A percentile compares a stretch with the other conserved stretches of the same genome.
These are phyloP conservation scores for Catenaria anguillulae DNA, from an alignment of 371 early-diverging fungal species.

Conservation along the genomic window DNA sequence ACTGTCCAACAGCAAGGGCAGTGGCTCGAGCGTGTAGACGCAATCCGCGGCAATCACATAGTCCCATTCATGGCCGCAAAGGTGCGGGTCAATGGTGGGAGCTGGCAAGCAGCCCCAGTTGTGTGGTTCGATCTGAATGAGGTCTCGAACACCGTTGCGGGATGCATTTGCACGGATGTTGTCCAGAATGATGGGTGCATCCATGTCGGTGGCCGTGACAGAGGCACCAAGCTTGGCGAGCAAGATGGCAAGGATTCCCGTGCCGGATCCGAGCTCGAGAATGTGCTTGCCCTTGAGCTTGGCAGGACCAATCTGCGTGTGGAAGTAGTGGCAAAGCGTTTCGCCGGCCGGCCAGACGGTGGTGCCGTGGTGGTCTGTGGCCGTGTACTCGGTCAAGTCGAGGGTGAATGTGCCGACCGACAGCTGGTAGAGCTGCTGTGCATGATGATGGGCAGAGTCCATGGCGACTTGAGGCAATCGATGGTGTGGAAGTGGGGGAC, in stretches of 20 bases:
- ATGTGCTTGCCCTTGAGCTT: neutral
- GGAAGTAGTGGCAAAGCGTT: neutral
- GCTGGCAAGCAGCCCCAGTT: neutral
- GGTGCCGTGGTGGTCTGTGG: constrained; percentile 5
- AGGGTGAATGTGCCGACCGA: neutral
- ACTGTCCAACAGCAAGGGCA: neutral
- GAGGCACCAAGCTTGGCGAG: neutral
- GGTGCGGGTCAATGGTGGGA: neutral
- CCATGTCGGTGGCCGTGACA: constrained; percentile 1
- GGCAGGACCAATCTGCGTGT: neutral
- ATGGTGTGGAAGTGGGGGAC: no score
- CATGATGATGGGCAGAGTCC: no score
- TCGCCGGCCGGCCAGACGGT: constrained; percentile 6
- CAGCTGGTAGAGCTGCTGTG: no score
- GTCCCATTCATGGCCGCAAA: neutral
- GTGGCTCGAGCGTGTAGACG: constrained; percentile 4
- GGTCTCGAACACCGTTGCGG: neutral
- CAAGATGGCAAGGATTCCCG: neutral
- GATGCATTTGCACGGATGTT: neutral
- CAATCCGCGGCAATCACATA: constrained; percentile 1
- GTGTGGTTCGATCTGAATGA: neutral
- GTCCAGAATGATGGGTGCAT: neutral
- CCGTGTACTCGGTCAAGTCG: neutral
- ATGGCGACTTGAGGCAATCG: no score
- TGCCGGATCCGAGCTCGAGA: constrained; percentile 4